Evolutionary conservation across 1,284 basidiomycete genomes (phyloP), one percentile per base, ranked within the genome.

Genomic region (Boletus hoseneyae): DNA sequence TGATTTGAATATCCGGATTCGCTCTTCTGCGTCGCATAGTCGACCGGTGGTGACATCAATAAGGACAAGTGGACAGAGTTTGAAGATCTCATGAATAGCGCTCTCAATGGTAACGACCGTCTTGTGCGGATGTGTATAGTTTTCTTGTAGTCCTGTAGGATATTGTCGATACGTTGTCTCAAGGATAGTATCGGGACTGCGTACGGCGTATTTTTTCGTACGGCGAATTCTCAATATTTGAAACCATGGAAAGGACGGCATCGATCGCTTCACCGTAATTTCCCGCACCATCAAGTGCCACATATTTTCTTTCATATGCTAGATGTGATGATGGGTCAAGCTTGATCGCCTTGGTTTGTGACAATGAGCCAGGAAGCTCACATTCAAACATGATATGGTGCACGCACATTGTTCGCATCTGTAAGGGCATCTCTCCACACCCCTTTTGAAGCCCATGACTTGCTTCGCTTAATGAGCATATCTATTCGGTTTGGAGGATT

Each of bases 391-490:
- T 6, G 11, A 1, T 9, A 18, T 23, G 30, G 21, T 19, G 10
- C 16, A 32, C 47, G 5, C 19, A 57, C 55, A 16, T 57, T 41
- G 6, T 55, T 23, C 4, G 48, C 55, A 19, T 51, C 55, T 29
- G 13, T 15, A 34, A 47, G 23, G 6, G 48, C 36, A 33, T 45
- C 36, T 5, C 42, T 25, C 40, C 51, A 57, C 9, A 45, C 25
- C 8, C 4, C 36, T 15, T 40, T 42, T 18, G 29, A 34, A 29
- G 45, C 48, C 18, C 38, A 25, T 10, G 45, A 51, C 32, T 43
- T 27, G 29, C 48, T 51, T 21, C 52, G 43, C 35, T 49, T 45
- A 11, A 29, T 11, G 7, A 29, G 27, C 3, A 29, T 9, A 29
- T 29, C 27, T 11, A 29, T 11, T 11, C 19, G 35, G 27, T 47